phyloP scores from a whole-genome alignment of 306 rosid genomes.

The Canavalia ensiformis region DNA sequence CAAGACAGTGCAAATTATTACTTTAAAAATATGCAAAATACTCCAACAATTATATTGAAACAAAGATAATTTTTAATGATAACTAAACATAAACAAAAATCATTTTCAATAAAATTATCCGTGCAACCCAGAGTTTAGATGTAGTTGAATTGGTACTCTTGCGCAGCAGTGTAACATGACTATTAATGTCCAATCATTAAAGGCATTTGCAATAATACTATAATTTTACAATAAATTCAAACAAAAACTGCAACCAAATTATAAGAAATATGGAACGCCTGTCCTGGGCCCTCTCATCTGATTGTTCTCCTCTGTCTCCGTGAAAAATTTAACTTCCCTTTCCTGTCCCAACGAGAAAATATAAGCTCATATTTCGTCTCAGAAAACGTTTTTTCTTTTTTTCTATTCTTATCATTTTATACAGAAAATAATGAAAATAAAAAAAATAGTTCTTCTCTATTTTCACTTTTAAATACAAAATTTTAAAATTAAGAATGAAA shows the following conservation, averaged over 20 bases:
- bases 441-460: too few species aligned
- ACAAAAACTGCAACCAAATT: constrained; percentile 49
- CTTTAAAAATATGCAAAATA: background rate
- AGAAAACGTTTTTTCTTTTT: too few species aligned
- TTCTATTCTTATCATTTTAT: too few species aligned
- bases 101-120: background rate
- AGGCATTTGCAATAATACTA: constrained; percentile 40
- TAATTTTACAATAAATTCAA: constrained; percentile 65
- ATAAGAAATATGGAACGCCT: constrained; percentile 95
- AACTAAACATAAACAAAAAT: background rate
- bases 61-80: background rate
- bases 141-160: background rate
- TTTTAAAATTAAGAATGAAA: too few species aligned
- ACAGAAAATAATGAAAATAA: too few species aligned
- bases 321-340: constrained; percentile 93
- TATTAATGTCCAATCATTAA: constrained; percentile 51
- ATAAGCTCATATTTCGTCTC: background rate
- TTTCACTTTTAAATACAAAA: too few species aligned
- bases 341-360: constrained; percentile 62
- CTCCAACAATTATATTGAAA: background rate
- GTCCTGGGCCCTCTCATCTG: constrained; percentile 98
- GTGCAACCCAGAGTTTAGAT: background rate
- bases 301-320: constrained; percentile 96
- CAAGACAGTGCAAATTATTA: too few species aligned
- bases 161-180: constrained; percentile 37